Conservation (phyloP, 2,329 filamentous ascomycete genomes). For the Teratosphaeriaceae sp. region DNA sequence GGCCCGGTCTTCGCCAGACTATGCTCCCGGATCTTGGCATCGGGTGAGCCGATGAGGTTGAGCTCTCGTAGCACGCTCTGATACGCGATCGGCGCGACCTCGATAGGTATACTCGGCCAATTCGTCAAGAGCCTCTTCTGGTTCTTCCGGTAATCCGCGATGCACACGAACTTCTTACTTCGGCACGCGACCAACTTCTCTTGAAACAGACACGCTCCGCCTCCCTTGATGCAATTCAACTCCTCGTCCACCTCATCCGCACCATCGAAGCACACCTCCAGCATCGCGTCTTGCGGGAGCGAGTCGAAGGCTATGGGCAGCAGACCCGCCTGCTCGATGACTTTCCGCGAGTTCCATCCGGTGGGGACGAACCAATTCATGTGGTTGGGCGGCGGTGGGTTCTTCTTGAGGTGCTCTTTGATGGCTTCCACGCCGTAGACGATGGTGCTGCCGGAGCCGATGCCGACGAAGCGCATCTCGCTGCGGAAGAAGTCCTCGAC, state of each 20-base stretch:
- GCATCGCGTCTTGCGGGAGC: conserved; percentile 54
- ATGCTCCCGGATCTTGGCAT: conserved; percentile 66
- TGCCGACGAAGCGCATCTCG: conserved; percentile 61
- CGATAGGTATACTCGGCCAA: conserved; percentile 86
- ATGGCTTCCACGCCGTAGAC: conserved; percentile 83
- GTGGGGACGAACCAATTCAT: conserved; percentile 85
- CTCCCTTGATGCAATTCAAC: conserved; percentile 95
- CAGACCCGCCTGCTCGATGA: conserved; percentile 74
- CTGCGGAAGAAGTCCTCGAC: conserved; percentile 65
- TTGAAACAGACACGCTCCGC: conserved; percentile 94
- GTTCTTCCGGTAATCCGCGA: conserved; percentile 79
- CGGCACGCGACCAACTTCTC: conserved; percentile 86
- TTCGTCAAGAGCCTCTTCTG: conserved; percentile 64
- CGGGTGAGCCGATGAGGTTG: conserved; percentile 61
- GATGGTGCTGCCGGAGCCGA: conserved; percentile 75
- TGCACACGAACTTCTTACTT: conserved; percentile 26
- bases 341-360: conserved; percentile 80
- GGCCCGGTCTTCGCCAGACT: conserved; percentile 73
- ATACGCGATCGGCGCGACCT: conserved; percentile 81
- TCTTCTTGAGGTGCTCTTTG: conserved; percentile 46
- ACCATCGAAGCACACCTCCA: conserved; percentile 93
- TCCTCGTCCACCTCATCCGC: conserved; percentile 95
- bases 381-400: conserved; percentile 40
- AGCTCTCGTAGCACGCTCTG: conserved; percentile 70
- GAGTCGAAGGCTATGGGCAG: conserved; percentile 71